These are phyloP conservation scores for Geotrichum siamense DNA, from an alignment of 1,139 yeast species.

Conservation along the genomic window DNA sequence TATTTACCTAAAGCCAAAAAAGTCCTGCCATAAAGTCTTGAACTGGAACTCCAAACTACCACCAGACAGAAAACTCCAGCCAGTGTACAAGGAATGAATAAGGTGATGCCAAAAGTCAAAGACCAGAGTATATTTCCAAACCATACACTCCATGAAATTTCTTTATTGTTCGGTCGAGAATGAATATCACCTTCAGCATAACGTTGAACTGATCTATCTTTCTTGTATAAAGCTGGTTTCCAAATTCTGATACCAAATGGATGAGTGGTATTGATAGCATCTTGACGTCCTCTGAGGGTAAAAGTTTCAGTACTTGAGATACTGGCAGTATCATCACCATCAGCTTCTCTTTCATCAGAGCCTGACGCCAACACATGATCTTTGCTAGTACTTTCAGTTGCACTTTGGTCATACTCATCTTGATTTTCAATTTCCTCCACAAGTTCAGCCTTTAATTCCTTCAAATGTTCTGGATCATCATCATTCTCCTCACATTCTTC, in stretches of 20 bases:
- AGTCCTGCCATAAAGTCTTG: slow-evolving; percentile 53
- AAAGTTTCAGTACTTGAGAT: slow-evolving; percentile 55
- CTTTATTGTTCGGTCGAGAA: slow-evolving; percentile 49
- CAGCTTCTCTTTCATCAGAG: slow-evolving; percentile 19
- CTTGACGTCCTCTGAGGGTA: slow-evolving; percentile 88
- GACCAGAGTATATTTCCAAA: slow-evolving; percentile 77
- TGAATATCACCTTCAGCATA: slow-evolving; percentile 94
- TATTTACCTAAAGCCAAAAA: slow-evolving; percentile 61
- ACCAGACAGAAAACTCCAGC: slow-evolving; percentile 41
- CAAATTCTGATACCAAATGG: slow-evolving; percentile 97
- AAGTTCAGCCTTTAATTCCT: slow-evolving; percentile 4
- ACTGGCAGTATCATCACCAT: slow-evolving; percentile 39
- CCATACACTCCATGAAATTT: slow-evolving; percentile 56
- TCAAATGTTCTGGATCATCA: slow-evolving; percentile 8
- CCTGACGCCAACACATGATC: background rate
- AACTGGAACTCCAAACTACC: slow-evolving; percentile 35
- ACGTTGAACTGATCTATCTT: slow-evolving; percentile 81
- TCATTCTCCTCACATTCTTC: slow-evolving; percentile 16
- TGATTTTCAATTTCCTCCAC: slow-evolving; percentile 12
- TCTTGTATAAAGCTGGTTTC: slow-evolving; percentile 96
- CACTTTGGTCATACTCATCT: slow-evolving; percentile 12
- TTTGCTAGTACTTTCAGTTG: background rate
- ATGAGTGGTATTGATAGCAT: slow-evolving; percentile 92
- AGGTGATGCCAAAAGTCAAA: slow-evolving; percentile 57
- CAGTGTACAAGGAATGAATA: slow-evolving; percentile 51